phyloP scores from a whole-genome alignment of 2,329 filamentous ascomycete genomes.

The Diaporthe batatas region DNA sequence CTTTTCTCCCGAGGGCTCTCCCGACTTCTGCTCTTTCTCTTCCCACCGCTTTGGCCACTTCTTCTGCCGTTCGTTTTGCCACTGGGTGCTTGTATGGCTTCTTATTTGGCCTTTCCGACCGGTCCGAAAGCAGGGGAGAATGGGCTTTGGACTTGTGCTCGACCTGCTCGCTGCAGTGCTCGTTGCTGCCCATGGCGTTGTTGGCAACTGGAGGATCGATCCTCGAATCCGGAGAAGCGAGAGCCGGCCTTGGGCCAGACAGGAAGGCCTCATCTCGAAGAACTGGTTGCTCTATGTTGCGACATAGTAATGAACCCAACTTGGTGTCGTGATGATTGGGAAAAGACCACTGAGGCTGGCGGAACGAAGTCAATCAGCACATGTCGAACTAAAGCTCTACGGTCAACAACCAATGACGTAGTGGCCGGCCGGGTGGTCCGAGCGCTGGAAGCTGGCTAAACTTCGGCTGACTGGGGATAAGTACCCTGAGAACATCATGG shows the following conservation, averaged over 20 bases:
- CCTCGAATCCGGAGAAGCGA: conserved; percentile 34
- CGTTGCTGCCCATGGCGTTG: conserved; percentile 5
- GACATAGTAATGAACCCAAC: conserved; percentile 30
- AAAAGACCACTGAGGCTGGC: not conserved
- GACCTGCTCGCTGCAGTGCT: not conserved
- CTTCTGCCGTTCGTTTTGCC: conserved; percentile 30
- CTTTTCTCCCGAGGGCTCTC: not conserved
- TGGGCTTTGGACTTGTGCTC: not conserved
- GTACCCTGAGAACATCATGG: not conserved
- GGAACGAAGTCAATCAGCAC: not conserved
- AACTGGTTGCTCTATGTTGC: not conserved
- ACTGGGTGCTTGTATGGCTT: conserved; percentile 20
- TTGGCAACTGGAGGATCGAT: conserved; percentile 23
- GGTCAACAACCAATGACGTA: conserved; percentile 38
- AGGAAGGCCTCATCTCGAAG: conserved; percentile 39
- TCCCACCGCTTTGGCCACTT: conserved; percentile 36
- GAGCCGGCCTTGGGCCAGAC: conserved; percentile 35
- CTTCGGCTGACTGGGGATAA: conserved; percentile 22
- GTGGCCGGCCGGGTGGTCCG: conserved; percentile 13
- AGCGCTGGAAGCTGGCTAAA: conserved; percentile 32
- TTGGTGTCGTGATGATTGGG: not conserved
- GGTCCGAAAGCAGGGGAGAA: conserved; percentile 18
- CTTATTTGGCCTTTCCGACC: conserved; percentile 15
- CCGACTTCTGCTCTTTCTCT: too few relatives aligned
- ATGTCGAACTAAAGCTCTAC: conserved; percentile 14